Percentiles rank a stretch among this genome's conserved stretches.
These are phyloP conservation scores for Penicillium polonicum DNA, from an alignment of 2,329 filamentous ascomycete species.

Conservation along the genomic window DNA sequence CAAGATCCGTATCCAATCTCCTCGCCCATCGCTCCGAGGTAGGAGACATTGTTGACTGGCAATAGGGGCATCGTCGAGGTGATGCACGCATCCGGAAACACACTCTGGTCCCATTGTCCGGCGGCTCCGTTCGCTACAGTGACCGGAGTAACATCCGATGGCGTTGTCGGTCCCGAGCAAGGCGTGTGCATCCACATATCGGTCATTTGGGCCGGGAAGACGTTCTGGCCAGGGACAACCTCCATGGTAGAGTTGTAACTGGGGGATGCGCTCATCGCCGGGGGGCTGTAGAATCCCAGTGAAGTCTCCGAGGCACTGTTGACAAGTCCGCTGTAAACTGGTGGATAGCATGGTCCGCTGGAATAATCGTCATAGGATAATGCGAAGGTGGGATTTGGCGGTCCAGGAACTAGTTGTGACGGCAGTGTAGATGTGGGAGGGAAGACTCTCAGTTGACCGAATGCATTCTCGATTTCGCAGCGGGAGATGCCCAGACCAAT, in stretches of 20 bases:
- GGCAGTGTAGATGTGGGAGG: slow-evolving; percentile 25
- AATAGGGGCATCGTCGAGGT: not conserved
- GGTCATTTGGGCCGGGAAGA: slow-evolving; percentile 18
- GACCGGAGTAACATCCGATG: slow-evolving; percentile 12
- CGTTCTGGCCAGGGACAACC: slow-evolving; percentile 8
- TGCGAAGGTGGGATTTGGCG: slow-evolving; percentile 15
- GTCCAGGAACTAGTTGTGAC: slow-evolving; percentile 16
- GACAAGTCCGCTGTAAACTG: slow-evolving; percentile 21
- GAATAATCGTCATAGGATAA: slow-evolving; percentile 25
- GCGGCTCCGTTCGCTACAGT: slow-evolving; percentile 12
- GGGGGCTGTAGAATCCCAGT: slow-evolving; percentile 26
- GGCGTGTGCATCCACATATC: slow-evolving; percentile 29
- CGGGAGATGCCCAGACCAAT: slow-evolving; percentile 36
- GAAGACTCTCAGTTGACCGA: slow-evolving; percentile 24
- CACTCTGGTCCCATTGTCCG: slow-evolving; percentile 19
- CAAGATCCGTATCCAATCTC: not conserved
- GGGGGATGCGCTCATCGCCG: slow-evolving; percentile 24
- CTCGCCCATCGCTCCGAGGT: not conserved
- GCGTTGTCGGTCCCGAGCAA: slow-evolving; percentile 22
- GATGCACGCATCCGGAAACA: slow-evolving; percentile 5
- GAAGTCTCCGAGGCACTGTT: slow-evolving; percentile 23
- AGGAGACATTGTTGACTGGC: not conserved
- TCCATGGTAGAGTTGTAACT: slow-evolving; percentile 28
- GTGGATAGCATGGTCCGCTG: slow-evolving; percentile 23
- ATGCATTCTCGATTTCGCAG: slow-evolving; percentile 25